Evolutionary conservation across 2,329 filamentous ascomycete genomes (phyloP).

Genomic region (Penicillium sp.): DNA sequence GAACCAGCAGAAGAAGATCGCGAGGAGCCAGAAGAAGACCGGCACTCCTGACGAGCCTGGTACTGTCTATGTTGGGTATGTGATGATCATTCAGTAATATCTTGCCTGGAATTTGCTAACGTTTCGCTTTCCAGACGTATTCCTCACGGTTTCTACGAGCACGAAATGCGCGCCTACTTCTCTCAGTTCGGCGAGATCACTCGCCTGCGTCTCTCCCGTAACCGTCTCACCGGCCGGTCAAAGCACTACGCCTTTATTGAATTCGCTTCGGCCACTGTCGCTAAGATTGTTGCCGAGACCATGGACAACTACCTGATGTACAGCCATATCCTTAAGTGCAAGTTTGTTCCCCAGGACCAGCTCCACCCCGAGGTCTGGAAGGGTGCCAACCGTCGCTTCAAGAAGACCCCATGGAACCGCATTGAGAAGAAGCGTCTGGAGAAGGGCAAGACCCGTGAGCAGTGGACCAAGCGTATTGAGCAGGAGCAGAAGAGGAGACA

Average conservation of each 20-base stretch:
- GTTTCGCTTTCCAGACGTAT: slow-evolving; percentile 58
- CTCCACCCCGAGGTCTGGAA: slow-evolving; percentile 83
- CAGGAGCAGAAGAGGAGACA: slow-evolving; percentile 70
- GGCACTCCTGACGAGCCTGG: slow-evolving; percentile 57
- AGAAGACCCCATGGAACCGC: slow-evolving; percentile 82
- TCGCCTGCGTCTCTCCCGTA: slow-evolving; percentile 79
- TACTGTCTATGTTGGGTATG: slow-evolving; percentile 78
- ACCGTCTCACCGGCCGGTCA: slow-evolving; percentile 84
- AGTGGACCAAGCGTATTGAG: slow-evolving; percentile 74
- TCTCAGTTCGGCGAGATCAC: slow-evolving; percentile 85
- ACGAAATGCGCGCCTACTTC: slow-evolving; percentile 92
- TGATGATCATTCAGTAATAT: slow-evolving; percentile 10
- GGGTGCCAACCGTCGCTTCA: slow-evolving; percentile 86
- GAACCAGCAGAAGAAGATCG: slow-evolving; percentile 51
- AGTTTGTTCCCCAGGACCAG: slow-evolving; percentile 71
- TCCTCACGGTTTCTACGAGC: slow-evolving; percentile 95
- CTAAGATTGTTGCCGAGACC: slow-evolving; percentile 86
- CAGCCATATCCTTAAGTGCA: slow-evolving; percentile 88
- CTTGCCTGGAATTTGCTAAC: slow-evolving; percentile 14
- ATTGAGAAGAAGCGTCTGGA: slow-evolving; percentile 75
- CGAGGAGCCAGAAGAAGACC: slow-evolving; percentile 51
- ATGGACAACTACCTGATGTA: slow-evolving; percentile 99
- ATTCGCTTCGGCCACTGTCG: slow-evolving; percentile 74
- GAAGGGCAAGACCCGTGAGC: slow-evolving; percentile 68
- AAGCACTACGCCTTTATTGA: slow-evolving; percentile 97